Evolutionary conservation across 179 eudicot species (phyloP).

Genomic region (Spinacia oleracea): DNA sequence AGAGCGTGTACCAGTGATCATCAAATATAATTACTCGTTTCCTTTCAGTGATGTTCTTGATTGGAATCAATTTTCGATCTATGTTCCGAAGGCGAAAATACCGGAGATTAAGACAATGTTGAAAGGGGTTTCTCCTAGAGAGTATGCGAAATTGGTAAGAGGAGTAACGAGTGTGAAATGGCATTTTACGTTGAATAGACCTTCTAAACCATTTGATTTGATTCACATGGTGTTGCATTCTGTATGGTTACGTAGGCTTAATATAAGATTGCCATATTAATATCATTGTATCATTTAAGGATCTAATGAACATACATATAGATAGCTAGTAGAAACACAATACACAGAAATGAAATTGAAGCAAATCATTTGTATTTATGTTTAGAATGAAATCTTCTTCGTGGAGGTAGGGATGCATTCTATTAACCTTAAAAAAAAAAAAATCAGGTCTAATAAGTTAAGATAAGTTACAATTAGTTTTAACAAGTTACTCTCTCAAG

Average conservation of each 20-base stretch:
- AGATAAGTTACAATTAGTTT: too few relatives aligned
- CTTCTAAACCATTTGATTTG: slow-evolving; percentile 45
- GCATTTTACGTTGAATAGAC: slow-evolving; percentile 37
- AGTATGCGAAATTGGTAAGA: slow-evolving; percentile 33
- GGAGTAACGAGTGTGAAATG: slow-evolving; percentile 37
- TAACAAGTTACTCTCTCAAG: too few relatives aligned
- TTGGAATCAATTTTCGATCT: slow-evolving; percentile 44
- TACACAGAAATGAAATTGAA: neutral
- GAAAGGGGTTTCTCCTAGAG: slow-evolving; percentile 28
- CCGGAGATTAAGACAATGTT: slow-evolving; percentile 41
- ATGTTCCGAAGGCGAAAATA: slow-evolving; percentile 29
- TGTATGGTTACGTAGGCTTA: slow-evolving; percentile 49
- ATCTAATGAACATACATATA: neutral
- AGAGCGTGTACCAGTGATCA: slow-evolving; percentile 40
- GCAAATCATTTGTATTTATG: too few relatives aligned
- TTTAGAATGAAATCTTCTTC: too few relatives aligned
- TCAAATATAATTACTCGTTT: slow-evolving; percentile 38
- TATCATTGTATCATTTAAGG: neutral
- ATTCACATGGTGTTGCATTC: slow-evolving; percentile 54
- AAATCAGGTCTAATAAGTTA: too few relatives aligned
- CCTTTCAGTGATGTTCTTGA: slow-evolving; percentile 54
- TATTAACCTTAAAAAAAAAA: too few relatives aligned
- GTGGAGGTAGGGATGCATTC: too few relatives aligned
- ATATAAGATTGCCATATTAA: slow-evolving; percentile 24
- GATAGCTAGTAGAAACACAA: neutral